These are phyloP conservation scores for Stagonosporopsis chrysanthemi DNA, from an alignment of 2,329 filamentous ascomycete genomes.

Conservation along the genomic window DNA sequence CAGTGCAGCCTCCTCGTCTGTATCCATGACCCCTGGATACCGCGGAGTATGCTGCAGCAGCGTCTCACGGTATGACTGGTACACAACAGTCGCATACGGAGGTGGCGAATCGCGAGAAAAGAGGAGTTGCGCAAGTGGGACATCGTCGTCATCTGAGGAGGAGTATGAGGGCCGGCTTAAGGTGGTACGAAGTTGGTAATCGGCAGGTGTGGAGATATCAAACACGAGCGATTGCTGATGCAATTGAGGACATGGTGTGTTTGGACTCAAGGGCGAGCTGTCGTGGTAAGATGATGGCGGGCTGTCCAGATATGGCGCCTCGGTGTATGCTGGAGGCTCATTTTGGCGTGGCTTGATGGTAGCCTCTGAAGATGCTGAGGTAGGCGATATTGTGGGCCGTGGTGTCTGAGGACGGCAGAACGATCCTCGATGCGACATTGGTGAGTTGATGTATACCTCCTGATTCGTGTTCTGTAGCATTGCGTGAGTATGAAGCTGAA, in stretches of 20 bases:
- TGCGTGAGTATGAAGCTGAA: background rate
- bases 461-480: background rate
- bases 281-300: constrained; percentile 20
- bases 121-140: constrained; percentile 32
- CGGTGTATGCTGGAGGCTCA: constrained; percentile 11
- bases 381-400: background rate
- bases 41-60: constrained; percentile 30
- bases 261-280: background rate
- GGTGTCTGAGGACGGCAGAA: background rate
- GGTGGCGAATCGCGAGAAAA: constrained; percentile 34
- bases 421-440: background rate
- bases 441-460: background rate
- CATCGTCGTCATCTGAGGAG: constrained; percentile 16
- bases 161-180: background rate
- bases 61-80: constrained; percentile 32
- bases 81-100: constrained; percentile 29
- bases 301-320: constrained; percentile 1
- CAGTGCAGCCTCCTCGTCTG: constrained; percentile 26
- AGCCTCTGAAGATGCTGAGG: background rate
- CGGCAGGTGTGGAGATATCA: background rate
- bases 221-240: constrained; percentile 1
- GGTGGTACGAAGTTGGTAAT: background rate
- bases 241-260: background rate
- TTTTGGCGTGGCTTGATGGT: background rate
- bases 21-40: constrained; percentile 3